Conservation (phyloP, 805 yeast species). For the Candida awuae region DNA sequence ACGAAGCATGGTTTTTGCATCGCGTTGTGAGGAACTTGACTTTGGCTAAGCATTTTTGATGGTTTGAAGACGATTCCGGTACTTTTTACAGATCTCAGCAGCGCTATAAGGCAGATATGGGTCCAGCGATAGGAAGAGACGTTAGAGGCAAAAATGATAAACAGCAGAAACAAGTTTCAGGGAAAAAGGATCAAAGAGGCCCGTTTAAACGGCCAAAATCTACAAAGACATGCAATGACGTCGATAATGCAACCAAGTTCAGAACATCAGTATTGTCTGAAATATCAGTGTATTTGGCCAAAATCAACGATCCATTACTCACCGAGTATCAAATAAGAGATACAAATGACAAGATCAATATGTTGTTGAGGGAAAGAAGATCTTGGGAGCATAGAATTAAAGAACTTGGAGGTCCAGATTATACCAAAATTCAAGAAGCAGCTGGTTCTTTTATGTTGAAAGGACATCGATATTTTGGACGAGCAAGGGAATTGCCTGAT, state of each 20-base stretch:
- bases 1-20: too few species aligned
- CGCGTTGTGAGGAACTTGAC: too few species aligned
- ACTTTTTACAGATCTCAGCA: too few species aligned
- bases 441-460: slow-evolving; percentile 22
- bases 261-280: slow-evolving; percentile 54
- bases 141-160: too few species aligned
- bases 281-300: slow-evolving; percentile 49
- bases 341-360: slow-evolving; percentile 66
- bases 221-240: slow-evolving; percentile 41
- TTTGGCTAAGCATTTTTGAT: too few species aligned
- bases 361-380: slow-evolving; percentile 53
- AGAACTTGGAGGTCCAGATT: slow-evolving; percentile 68
- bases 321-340: slow-evolving; percentile 62
- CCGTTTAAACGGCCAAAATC: slow-evolving; percentile 43
- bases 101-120: too few species aligned
- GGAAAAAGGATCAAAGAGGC: neutral
- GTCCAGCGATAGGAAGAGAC: too few species aligned
- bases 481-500: slow-evolving; percentile 76
- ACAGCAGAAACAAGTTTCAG: neutral
- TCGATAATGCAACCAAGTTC: slow-evolving; percentile 68
- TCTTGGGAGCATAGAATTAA: slow-evolving; percentile 75
- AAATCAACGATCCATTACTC: slow-evolving; percentile 52
- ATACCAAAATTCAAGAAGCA: slow-evolving; percentile 17
- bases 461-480: slow-evolving; percentile 71
- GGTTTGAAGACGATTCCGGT: too few species aligned